These are phyloP conservation scores for Hygrophorus pudorinus DNA, from an alignment of 768 basidiomycete species.

Conservation along the genomic window DNA sequence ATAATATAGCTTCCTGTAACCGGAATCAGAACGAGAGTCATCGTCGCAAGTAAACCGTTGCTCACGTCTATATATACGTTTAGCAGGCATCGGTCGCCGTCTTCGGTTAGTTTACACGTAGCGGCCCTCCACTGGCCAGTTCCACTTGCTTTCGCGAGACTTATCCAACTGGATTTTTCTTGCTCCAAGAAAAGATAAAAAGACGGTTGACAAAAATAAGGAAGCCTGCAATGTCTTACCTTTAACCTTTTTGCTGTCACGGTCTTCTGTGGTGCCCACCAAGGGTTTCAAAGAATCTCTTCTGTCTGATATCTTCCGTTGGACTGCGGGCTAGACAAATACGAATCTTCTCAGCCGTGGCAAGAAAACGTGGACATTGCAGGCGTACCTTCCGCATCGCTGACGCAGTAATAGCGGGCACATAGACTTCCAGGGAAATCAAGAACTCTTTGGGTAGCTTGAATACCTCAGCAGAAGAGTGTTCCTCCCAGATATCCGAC, in stretches of 20 bases:
- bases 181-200: conserved; percentile 2
- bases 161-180: conserved; percentile 73
- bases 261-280: conserved; percentile 18
- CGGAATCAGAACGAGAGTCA: neutral
- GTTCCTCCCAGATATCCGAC: conserved; percentile 24
- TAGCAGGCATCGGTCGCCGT: conserved; percentile 55
- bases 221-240: conserved; percentile 27
- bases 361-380: conserved; percentile 4
- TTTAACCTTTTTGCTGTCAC: conserved; percentile 49
- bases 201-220: neutral
- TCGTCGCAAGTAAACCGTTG: conserved; percentile 1
- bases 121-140: conserved; percentile 65
- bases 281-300: conserved; percentile 32
- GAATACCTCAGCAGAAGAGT: conserved; percentile 12
- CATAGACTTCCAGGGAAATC: conserved; percentile 51
- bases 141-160: conserved; percentile 36
- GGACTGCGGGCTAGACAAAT: conserved; percentile 28
- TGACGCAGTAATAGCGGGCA: conserved; percentile 40
- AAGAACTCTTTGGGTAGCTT: conserved; percentile 39
- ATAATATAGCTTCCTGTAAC: conserved; percentile 57
- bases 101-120: conserved; percentile 60
- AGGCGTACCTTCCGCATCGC: conserved; percentile 46
- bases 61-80: conserved; percentile 71
- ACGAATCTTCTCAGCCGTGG: neutral
- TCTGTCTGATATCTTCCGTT: conserved; percentile 49